These are phyloP conservation scores for Backusella parvicylindrica DNA, from an alignment of 192 early-diverging fungal species.

Conservation along the genomic window DNA sequence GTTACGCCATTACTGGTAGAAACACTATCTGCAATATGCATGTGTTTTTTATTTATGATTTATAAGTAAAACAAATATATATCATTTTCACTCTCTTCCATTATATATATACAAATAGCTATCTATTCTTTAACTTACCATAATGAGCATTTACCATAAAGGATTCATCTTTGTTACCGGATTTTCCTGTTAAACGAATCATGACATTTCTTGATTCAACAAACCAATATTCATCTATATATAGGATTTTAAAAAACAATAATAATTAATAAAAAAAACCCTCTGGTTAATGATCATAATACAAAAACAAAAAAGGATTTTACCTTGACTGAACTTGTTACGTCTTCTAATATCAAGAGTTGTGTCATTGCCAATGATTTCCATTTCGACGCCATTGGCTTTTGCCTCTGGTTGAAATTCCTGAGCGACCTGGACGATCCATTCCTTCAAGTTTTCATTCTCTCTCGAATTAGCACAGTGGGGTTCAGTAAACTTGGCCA, in stretches of 20 bases:
- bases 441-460: slow-evolving; percentile 23
- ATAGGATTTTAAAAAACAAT: neutral
- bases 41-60: too few relatives aligned
- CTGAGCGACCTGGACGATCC: slow-evolving; percentile 8
- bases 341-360: neutral
- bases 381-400: slow-evolving; percentile 15
- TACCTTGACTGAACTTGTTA: slow-evolving; percentile 12
- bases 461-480: slow-evolving; percentile 30
- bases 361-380: slow-evolving; percentile 25
- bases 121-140: slow-evolving; percentile 43
- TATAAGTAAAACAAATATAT: neutral
- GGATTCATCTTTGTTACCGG: slow-evolving; percentile 38
- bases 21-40: slow-evolving; percentile 66
- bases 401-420: neutral
- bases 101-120: too few relatives aligned
- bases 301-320: neutral
- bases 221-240: slow-evolving; percentile 31
- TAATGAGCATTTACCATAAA: slow-evolving; percentile 69
- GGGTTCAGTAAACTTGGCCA: slow-evolving; percentile 24
- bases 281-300: too few relatives aligned
- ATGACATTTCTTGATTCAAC: slow-evolving; percentile 53
- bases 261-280: neutral
- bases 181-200: slow-evolving; percentile 56
- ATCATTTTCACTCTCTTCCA: too few relatives aligned
- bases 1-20: slow-evolving; percentile 67